Evolutionary conservation across 306 rosid species (phyloP), one percentile per base, ranked within the genome.

Genomic region (Luffa aegyptiaca): DNA sequence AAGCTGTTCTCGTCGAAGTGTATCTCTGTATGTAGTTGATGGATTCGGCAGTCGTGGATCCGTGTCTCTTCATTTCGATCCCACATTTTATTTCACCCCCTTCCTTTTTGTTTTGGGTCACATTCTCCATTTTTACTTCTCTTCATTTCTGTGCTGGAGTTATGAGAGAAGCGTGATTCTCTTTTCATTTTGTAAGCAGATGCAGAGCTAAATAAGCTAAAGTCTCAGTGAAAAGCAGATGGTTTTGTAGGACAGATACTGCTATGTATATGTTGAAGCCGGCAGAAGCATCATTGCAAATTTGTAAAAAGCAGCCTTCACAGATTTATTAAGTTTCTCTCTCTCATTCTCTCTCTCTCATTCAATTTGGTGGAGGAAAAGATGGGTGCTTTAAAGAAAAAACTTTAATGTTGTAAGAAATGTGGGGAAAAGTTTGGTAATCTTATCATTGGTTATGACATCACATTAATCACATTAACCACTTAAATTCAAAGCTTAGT

Each of bases 11-110:
- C 2, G 2, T 49, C 36, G 16, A 82, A 78, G 64, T 85, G 88
- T 84, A 84, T 88, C 90, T 86, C 87, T 89, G 91, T 88, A 87
- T 84, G 82, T 90, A 87, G 90, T 84, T 84, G 79, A 80, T 86
- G 83, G 89, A 83, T 83, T 80, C 71, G 44, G 70, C 83, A 78
- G 87, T 80, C 79, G 79, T 85, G 84, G 86, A 77, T 88, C 83
- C 53, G 8, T 17, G 46, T 61, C 62, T 70, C 56, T 33, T 75
- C 46, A 46, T 75, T 68, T 62, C 46, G 81, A 68, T 84, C 70
- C 85, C 80, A 80, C 76, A 35, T 80, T 52, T 63, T 80, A 55
- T 41, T 80, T 82, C 61, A 79, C 55, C 82, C 82, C 75, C 58
- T 64, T 20, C 66, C 63, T 70, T 70, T 42, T 75, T 44, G 72